Conservation (phyloP, 495 filamentous ascomycete genomes). For the Achaetomiella virescens region DNA sequence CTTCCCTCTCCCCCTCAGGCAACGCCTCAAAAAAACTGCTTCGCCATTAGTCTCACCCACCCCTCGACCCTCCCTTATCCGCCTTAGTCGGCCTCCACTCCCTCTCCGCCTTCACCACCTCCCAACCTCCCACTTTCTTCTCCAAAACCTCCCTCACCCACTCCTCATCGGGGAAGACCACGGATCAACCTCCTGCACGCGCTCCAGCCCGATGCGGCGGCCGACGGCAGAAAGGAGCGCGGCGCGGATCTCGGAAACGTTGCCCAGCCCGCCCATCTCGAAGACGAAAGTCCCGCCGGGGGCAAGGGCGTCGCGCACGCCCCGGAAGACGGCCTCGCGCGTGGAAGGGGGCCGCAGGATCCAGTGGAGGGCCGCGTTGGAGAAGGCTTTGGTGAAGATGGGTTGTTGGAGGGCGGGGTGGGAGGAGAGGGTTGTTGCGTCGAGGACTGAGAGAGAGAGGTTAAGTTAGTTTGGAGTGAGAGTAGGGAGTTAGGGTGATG, state of each 20-base stretch:
- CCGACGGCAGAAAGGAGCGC: conserved; percentile 50
- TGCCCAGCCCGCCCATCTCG: conserved; percentile 70
- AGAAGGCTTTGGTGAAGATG: conserved; percentile 60
- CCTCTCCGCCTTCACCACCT: conserved; percentile 53
- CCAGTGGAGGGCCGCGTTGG: conserved; percentile 75
- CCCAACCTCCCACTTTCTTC: conserved; percentile 48
- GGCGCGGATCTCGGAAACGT: conserved; percentile 57
- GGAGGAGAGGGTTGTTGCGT: conserved; percentile 28
- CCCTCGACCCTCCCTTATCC: conserved; percentile 59
- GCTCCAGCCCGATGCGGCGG: conserved; percentile 45
- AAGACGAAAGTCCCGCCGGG: conserved; percentile 59
- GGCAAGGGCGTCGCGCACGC: conserved; percentile 43
- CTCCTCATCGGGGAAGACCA: conserved; percentile 70
- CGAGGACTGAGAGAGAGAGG: conserved; percentile 25
- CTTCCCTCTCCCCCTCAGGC: conserved; percentile 42
- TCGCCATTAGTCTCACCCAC: conserved; percentile 64
- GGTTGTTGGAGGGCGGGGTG: conserved; percentile 21
- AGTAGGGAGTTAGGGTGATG: neutral
- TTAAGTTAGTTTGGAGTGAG: neutral
- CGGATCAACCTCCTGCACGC: conserved; percentile 47
- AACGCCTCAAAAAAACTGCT: conserved; percentile 50
- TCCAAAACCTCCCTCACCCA: conserved; percentile 47
- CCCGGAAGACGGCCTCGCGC: conserved; percentile 38
- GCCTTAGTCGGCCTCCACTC: conserved; percentile 59
- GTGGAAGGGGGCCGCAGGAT: conserved; percentile 46